Conservation (phyloP, 2,329 filamentous ascomycete species). For the Pyrenochaeta sp. region DNA sequence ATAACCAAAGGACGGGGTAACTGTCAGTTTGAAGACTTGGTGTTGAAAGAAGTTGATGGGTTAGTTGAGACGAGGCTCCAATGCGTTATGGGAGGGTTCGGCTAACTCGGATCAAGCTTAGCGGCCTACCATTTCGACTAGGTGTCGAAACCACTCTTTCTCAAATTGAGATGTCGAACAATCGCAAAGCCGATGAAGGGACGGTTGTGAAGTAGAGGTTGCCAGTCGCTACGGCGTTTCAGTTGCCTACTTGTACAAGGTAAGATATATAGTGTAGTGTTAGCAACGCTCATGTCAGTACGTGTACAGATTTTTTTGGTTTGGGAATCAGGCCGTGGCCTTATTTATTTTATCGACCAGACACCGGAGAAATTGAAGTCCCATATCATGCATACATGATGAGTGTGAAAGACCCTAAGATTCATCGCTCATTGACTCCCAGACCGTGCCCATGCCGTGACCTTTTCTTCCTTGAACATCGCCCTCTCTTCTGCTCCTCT, state of each 20-base stretch:
- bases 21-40: neutral
- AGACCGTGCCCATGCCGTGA: constrained; percentile 47
- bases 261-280: neutral
- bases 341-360: constrained; percentile 48
- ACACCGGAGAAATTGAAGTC: constrained; percentile 50
- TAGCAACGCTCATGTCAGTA: neutral
- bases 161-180: neutral
- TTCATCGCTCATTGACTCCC: constrained; percentile 53
- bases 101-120: neutral
- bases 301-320: constrained; percentile 1
- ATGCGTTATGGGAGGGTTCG: neutral
- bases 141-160: neutral
- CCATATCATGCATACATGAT: constrained; percentile 50
- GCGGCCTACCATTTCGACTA: neutral
- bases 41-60: neutral
- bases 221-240: neutral
- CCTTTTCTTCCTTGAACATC: constrained; percentile 36
- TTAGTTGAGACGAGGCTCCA: neutral
- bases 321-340: constrained; percentile 46
- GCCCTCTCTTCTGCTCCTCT: constrained; percentile 23
- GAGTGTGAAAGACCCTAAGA: constrained; percentile 49
- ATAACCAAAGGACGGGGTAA: neutral
- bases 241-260: neutral
- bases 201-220: neutral
- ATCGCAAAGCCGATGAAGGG: neutral